Evolutionary conservation across 2,329 filamentous ascomycete genomes (phyloP).

Genomic region (Microthyrium microscopicum): DNA sequence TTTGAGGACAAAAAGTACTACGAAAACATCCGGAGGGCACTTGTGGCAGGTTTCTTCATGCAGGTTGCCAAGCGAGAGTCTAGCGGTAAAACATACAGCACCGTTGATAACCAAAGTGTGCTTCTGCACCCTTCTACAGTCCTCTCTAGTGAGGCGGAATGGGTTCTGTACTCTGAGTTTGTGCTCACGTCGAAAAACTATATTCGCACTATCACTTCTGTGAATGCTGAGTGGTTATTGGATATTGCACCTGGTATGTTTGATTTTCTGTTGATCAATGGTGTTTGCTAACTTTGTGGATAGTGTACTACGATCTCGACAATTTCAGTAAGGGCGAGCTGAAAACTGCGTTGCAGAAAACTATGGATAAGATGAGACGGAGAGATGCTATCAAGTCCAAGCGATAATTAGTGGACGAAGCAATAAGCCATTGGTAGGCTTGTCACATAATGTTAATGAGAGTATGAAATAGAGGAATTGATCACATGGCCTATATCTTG

Average conservation of each 20-base stretch:
- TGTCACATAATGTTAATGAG: background rate
- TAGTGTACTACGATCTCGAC: slow-evolving; percentile 77
- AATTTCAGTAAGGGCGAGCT: slow-evolving; percentile 75
- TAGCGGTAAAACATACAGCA: slow-evolving; percentile 78
- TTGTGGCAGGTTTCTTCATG: slow-evolving; percentile 97
- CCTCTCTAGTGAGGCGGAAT: slow-evolving; percentile 74
- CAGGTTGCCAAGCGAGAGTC: slow-evolving; percentile 91
- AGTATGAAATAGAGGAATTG: no score
- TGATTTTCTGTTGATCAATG: background rate
- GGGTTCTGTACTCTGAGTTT: slow-evolving; percentile 97
- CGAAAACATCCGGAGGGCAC: slow-evolving; percentile 82
- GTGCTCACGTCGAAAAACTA: slow-evolving; percentile 97
- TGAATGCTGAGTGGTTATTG: slow-evolving; percentile 87
- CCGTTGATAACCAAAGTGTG: slow-evolving; percentile 86
- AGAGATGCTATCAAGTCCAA: slow-evolving; percentile 34
- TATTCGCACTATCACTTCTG: slow-evolving; percentile 79
- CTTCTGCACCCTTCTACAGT: slow-evolving; percentile 89
- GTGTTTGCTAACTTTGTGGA: no score
- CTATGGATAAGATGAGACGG: slow-evolving; percentile 36
- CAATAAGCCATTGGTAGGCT: background rate
- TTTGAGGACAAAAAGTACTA: slow-evolving; percentile 98
- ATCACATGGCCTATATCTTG: no score
- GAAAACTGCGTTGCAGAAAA: slow-evolving; percentile 44
- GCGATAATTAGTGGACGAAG: background rate
- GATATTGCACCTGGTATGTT: slow-evolving; percentile 33